These are phyloP conservation scores for Corylus avellana DNA, from an alignment of 306 rosid genomes.

Conservation along the genomic window DNA sequence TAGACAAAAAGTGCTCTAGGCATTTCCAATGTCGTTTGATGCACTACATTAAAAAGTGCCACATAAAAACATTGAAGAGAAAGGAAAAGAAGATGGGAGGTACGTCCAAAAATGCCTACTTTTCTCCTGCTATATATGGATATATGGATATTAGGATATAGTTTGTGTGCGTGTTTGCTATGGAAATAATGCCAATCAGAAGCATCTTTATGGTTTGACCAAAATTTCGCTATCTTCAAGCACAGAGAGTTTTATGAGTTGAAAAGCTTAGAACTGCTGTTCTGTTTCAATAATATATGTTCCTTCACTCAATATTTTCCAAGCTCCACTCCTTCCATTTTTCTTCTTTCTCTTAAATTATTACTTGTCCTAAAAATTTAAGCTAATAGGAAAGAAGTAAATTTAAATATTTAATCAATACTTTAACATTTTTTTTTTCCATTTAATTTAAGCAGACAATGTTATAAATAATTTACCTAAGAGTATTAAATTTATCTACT, in stretches of 20 bases:
- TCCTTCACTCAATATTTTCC: background rate
- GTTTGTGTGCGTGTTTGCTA: no score
- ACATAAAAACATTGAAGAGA: slow-evolving; percentile 83
- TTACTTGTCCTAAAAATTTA: no score
- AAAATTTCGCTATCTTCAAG: background rate
- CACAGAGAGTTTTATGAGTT: no score
- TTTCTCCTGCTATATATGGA: no score
- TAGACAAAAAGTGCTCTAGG: slow-evolving; percentile 47
- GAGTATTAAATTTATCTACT: no score
- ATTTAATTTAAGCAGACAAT: no score
- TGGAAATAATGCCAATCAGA: background rate
- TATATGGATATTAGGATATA: no score
- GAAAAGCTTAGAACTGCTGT: background rate
- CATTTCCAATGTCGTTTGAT: slow-evolving; percentile 84
- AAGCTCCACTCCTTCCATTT: background rate
- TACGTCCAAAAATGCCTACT: no score
- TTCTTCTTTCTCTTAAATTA: background rate
- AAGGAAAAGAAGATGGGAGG: slow-evolving; percentile 65
- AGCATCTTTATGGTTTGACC: background rate
- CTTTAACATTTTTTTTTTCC: no score
- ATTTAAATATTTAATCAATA: no score
- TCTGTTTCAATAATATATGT: background rate
- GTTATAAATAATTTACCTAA: no score
- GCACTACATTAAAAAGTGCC: slow-evolving; percentile 94
- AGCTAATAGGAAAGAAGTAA: no score